Evolutionary conservation across 2,329 filamentous ascomycete genomes (phyloP).

Genomic region (Emergomyces orientalis): DNA sequence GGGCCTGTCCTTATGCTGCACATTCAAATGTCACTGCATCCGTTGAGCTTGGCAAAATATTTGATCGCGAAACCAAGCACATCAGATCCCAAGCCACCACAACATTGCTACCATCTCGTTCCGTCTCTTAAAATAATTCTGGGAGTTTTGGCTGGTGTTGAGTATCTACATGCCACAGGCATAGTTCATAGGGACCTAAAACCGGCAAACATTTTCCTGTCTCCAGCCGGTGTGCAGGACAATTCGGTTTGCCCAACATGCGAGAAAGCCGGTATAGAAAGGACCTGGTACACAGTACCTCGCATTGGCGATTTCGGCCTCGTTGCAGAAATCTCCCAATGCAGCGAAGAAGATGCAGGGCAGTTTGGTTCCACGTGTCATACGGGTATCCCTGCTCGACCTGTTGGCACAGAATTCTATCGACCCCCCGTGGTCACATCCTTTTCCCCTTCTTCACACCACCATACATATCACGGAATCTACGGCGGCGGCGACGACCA

Average conservation of each 20-base stretch:
- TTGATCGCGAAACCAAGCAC: constrained; percentile 34
- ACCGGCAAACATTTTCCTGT: constrained; percentile 58
- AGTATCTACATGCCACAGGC: constrained; percentile 53
- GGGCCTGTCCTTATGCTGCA: constrained; percentile 45
- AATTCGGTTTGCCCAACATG: constrained; percentile 42
- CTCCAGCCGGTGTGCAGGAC: constrained; percentile 41
- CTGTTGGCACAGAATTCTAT: constrained; percentile 55
- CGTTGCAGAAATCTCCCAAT: constrained; percentile 45
- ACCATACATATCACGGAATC: background rate
- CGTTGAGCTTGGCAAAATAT: constrained; percentile 52
- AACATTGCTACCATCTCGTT: constrained; percentile 54
- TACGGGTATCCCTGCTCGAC: constrained; percentile 24
- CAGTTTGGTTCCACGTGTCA: constrained; percentile 15
- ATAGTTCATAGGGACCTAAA: constrained; percentile 61
- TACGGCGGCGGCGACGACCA: constrained; percentile 6
- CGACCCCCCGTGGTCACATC: constrained; percentile 38
- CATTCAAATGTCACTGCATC: constrained; percentile 60
- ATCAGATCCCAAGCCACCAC: constrained; percentile 21
- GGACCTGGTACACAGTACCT: constrained; percentile 41
- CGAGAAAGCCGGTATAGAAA: constrained; percentile 16
- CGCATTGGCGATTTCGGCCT: constrained; percentile 62
- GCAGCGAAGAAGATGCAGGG: constrained; percentile 26
- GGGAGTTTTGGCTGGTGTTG: constrained; percentile 52
- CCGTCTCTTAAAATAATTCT: constrained; percentile 50
- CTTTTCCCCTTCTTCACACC: constrained; percentile 3